Percentiles rank a stretch among this genome's conserved stretches.
Evolutionary conservation across 495 filamentous ascomycete species (phyloP).

Genomic region (Xylaria longipes): DNA sequence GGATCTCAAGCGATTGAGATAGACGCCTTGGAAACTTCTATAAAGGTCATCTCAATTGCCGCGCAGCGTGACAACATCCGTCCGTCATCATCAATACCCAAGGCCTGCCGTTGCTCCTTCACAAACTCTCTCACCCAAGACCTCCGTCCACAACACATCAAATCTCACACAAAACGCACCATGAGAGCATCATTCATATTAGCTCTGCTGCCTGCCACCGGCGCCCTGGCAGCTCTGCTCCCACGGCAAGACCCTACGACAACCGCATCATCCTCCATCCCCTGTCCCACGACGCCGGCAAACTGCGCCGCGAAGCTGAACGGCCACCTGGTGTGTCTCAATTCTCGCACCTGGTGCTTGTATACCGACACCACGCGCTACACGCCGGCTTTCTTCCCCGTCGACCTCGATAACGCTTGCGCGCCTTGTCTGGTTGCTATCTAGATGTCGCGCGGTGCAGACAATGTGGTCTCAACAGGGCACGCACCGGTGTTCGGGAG

Average conservation of each 20-base stretch:
- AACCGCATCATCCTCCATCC: constrained; percentile 9
- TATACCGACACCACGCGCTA: constrained; percentile 22
- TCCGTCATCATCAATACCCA: not conserved
- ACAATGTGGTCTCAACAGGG: not conserved
- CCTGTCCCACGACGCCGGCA: constrained; percentile 23
- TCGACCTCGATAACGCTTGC: constrained; percentile 20
- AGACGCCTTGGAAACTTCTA: not conserved
- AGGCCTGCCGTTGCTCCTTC: not conserved
- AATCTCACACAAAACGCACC: not conserved
- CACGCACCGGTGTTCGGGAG: not conserved
- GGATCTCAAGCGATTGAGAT: not conserved
- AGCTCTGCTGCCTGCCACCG: constrained; percentile 18
- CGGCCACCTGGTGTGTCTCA: constrained; percentile 21
- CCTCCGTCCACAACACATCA: not conserved
- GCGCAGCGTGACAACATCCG: not conserved
- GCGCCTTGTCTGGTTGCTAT: constrained; percentile 13
- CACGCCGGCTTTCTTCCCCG: constrained; percentile 26
- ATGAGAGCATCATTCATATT: constrained; percentile 22
- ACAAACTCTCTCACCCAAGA: not conserved
- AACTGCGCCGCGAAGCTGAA: constrained; percentile 20
- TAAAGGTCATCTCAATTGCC: not conserved
- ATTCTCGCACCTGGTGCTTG: constrained; percentile 24
- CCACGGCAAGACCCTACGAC: constrained; percentile 7
- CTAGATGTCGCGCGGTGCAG: not conserved
- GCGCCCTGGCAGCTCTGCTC: constrained; percentile 17